Evolutionary conservation across 495 filamentous ascomycete species (phyloP).

Genomic region (Daldinia concentrica): DNA sequence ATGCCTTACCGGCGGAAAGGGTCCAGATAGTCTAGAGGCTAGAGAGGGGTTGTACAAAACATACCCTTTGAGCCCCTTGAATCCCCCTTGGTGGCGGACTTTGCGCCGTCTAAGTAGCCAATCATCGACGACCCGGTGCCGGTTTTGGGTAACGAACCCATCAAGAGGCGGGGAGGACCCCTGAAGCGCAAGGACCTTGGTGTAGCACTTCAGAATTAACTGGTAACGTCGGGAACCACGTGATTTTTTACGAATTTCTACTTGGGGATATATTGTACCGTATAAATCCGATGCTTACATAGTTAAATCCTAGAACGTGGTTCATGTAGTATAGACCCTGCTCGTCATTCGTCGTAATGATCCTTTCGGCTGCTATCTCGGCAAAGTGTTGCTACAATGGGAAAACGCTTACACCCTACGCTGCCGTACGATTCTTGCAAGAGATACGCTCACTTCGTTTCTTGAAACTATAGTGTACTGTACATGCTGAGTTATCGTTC

Average conservation of each 20-base stretch:
- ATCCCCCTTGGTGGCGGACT: slow-evolving; percentile 23
- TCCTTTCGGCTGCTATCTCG: slow-evolving; percentile 21
- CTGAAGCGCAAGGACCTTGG: slow-evolving; percentile 22
- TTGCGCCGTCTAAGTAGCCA: slow-evolving; percentile 17
- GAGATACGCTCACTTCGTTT: neutral
- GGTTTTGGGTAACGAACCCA: neutral
- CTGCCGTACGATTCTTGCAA: neutral
- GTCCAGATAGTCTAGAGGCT: neutral
- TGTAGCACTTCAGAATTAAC: neutral
- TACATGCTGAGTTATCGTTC: neutral
- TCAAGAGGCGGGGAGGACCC: slow-evolving; percentile 32
- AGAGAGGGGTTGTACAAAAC: slow-evolving; percentile 15
- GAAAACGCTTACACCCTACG: neutral
- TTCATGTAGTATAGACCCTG: slow-evolving; percentile 5
- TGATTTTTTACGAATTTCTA: slow-evolving; percentile 5
- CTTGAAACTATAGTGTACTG: neutral
- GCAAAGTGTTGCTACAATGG: neutral
- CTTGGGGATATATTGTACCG: neutral
- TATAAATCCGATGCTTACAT: slow-evolving; percentile 2
- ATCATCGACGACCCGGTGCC: slow-evolving; percentile 12
- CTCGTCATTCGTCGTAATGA: slow-evolving; percentile 28
- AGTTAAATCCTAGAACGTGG: neutral
- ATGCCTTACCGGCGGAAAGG: slow-evolving; percentile 30
- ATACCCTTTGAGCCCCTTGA: neutral
- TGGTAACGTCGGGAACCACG: slow-evolving; percentile 27